phyloP scores from a whole-genome alignment of 2,329 filamentous ascomycete species.

The Aciculosporium take region DNA sequence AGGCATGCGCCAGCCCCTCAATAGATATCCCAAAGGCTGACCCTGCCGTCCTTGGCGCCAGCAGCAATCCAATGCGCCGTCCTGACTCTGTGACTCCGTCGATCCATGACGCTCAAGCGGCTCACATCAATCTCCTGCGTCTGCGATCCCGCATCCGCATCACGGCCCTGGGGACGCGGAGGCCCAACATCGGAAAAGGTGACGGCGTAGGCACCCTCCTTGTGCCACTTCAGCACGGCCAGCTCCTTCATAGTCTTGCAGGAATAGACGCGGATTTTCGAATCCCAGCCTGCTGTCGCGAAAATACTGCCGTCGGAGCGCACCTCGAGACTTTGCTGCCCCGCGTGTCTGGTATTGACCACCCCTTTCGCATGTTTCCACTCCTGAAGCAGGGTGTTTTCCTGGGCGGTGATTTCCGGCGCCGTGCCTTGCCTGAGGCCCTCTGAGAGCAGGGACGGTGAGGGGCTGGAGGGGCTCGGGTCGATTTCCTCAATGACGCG shows the following conservation, averaged over 20 bases:
- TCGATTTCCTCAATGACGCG: constrained; percentile 1
- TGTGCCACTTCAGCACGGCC: constrained; percentile 89
- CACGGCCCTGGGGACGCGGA: neutral
- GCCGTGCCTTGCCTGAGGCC: constrained; percentile 7
- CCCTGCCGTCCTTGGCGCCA: constrained; percentile 87
- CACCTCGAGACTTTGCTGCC: constrained; percentile 68
- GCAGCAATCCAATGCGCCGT: constrained; percentile 77
- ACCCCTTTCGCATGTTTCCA: constrained; percentile 41
- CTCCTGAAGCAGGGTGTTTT: constrained; percentile 11
- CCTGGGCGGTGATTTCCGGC: neutral
- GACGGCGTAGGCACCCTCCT: constrained; percentile 70
- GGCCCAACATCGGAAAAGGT: constrained; percentile 45
- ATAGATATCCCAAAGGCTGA: constrained; percentile 93
- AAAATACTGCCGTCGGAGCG: constrained; percentile 72
- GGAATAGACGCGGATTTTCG: constrained; percentile 66
- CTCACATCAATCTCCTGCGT: neutral
- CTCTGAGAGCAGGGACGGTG: constrained; percentile 13
- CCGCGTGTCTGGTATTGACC: constrained; percentile 71
- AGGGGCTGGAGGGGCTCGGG: constrained; percentile 6
- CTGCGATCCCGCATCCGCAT: neutral
- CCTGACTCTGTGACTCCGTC: constrained; percentile 48
- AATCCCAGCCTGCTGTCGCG: constrained; percentile 88
- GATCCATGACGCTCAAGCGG: constrained; percentile 38
- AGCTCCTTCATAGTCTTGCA: constrained; percentile 69
- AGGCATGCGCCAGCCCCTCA: constrained; percentile 24